phyloP scores from a whole-genome alignment of 768 basidiomycete species.

The Kwoniella heveanensis region DNA sequence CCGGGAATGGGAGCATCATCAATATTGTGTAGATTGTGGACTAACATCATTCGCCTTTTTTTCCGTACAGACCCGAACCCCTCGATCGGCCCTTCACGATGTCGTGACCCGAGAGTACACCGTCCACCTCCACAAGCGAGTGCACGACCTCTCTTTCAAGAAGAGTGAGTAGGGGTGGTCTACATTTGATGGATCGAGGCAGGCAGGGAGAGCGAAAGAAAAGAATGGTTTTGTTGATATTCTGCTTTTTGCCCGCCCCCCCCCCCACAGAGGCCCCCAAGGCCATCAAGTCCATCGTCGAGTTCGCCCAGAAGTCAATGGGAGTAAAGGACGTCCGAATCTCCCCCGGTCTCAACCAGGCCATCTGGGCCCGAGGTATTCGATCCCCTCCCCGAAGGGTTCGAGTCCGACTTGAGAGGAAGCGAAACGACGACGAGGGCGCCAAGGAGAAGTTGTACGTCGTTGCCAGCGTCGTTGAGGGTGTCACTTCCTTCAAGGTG shows the following conservation, averaged over 20 bases:
- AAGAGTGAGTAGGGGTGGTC: slow-evolving; percentile 64
- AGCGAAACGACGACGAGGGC: slow-evolving; percentile 98
- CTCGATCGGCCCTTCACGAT: slow-evolving; percentile 93
- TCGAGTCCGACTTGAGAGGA: slow-evolving; percentile 92
- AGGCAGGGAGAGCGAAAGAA: no score
- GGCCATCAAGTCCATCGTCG: slow-evolving; percentile 90
- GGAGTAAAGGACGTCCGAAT: slow-evolving; percentile 90
- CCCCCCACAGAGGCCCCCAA: slow-evolving; percentile 77
- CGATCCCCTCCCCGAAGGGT: slow-evolving; percentile 90
- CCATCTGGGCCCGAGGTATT: slow-evolving; percentile 89
- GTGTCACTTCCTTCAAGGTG: slow-evolving; percentile 76
- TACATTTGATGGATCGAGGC: no score
- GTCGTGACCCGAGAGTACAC: slow-evolving; percentile 99
- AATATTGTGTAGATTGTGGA: background rate
- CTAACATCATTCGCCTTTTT: background rate
- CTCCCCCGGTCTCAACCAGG: slow-evolving; percentile 95
- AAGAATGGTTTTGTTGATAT: no score
- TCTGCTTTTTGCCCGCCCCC: no score
- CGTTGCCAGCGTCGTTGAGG: slow-evolving; percentile 79
- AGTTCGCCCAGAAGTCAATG: slow-evolving; percentile 92
- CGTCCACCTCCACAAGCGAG: slow-evolving; percentile 93
- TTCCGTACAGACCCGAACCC: slow-evolving; percentile 62
- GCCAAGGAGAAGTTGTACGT: slow-evolving; percentile 98
- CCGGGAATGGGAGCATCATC: background rate
- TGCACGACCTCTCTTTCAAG: slow-evolving; percentile 91